phyloP scores from a whole-genome alignment of 2,329 filamentous ascomycete genomes.

The Aspergillus quadrilineatus region DNA sequence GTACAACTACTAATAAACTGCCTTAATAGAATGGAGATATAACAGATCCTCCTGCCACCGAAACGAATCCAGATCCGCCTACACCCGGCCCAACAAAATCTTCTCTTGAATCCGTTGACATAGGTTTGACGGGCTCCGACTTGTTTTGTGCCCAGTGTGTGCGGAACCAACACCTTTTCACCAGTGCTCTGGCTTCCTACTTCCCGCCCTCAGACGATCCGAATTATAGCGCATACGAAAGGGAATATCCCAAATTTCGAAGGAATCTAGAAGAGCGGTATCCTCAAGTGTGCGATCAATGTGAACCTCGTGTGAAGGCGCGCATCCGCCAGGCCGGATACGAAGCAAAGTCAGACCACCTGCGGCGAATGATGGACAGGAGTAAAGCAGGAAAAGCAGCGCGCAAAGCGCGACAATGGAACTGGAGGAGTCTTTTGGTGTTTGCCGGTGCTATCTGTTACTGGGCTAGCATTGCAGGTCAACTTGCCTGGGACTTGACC shows the following conservation, averaged over 20 bases:
- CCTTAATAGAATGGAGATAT: slow-evolving; percentile 73
- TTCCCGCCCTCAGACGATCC: slow-evolving; percentile 66
- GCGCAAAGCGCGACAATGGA: slow-evolving; percentile 35
- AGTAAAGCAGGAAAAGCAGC: slow-evolving; percentile 42
- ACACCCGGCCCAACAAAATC: slow-evolving; percentile 46
- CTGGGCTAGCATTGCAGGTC: slow-evolving; percentile 44
- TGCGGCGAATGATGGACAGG: slow-evolving; percentile 72
- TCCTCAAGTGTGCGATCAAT: slow-evolving; percentile 81
- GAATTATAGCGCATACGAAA: slow-evolving; percentile 67
- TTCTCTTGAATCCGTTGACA: slow-evolving; percentile 38
- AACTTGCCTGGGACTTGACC: slow-evolving; percentile 44
- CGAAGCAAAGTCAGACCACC: slow-evolving; percentile 77
- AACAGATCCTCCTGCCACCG: slow-evolving; percentile 73
- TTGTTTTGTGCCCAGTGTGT: slow-evolving; percentile 75
- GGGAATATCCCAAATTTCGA: slow-evolving; percentile 68
- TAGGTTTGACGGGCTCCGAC: slow-evolving; percentile 33
- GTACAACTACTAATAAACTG: slow-evolving; percentile 20
- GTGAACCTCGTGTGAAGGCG: slow-evolving; percentile 70
- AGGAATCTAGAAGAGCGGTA: slow-evolving; percentile 75
- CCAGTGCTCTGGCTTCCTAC: slow-evolving; percentile 74
- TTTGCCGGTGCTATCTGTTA: slow-evolving; percentile 44
- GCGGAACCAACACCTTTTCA: slow-evolving; percentile 84
- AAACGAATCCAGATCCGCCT: slow-evolving; percentile 45
- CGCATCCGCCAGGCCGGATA: slow-evolving; percentile 72
- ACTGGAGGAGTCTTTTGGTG: slow-evolving; percentile 47